Evolutionary conservation across 1,284 basidiomycete species (phyloP), one percentile per base, ranked within the genome.

Genomic region (Fomitopsis pinicola): DNA sequence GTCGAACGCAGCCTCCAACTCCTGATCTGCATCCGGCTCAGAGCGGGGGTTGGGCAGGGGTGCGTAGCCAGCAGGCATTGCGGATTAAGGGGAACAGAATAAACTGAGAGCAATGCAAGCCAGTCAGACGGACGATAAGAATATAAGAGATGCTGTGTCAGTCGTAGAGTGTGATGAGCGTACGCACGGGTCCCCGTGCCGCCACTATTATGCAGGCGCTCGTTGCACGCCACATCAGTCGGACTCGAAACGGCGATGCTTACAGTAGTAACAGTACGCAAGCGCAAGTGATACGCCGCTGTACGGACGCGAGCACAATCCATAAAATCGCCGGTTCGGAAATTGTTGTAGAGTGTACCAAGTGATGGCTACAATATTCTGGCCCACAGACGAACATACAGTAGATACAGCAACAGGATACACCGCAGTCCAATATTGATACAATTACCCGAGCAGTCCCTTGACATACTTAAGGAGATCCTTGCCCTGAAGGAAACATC

Each of bases 391-490:
- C 1, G 15, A 30, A 7, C 15, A 33, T 17, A 22, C 22, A 22
- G 22, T 22, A 33, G 15, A 50, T 33, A n/a, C 28, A 50, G 48
- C 28, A 50, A 50, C 15, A 33, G 3, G 5, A 22, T 50, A 30
- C 48, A 50, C 4, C 22, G 45, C 22, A 17, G 33, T 36, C 26
- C 50, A 15, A 52, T 2, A 28, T 50, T 15, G 12, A 44, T 19
- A 17, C 44, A 30, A 28, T 78, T 69, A 89, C 52, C 84, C 81
- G 63, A 92, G 72, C 10, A 92, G 73, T 30, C 80, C 81, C 69
- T 85, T 88, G 42, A 92, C 88, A 72, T 92, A 92, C 70, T 78
- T 83, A 65, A 92, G 69, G 57, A 92, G 68, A 61, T 92, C 89
- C 64, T 79, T 84, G 6, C 88, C 88, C 89, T 91, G 66, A 19